A percentile compares a stretch with the other conserved stretches of the same genome.
Evolutionary conservation across 805 yeast genomes (phyloP).

Genomic region (Yamadazyma tumulicola): DNA sequence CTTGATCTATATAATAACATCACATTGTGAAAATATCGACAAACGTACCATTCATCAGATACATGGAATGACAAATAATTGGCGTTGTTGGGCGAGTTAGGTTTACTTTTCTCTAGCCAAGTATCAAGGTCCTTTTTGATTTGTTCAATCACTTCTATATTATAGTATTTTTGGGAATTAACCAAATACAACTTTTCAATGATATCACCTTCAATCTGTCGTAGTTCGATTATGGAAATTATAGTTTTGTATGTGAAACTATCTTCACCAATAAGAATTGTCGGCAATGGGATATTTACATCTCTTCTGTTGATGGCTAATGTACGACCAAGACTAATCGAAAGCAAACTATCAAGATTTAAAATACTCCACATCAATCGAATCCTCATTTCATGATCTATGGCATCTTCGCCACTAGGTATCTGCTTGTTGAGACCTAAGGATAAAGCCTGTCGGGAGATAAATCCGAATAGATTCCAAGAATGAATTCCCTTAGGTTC

Average conservation of each 20-base stretch:
- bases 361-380: conserved; percentile 51
- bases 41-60: conserved; percentile 31
- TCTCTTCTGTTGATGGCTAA: conserved; percentile 48
- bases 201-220: conserved; percentile 47
- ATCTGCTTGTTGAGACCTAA: conserved; percentile 45
- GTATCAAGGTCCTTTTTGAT: conserved; percentile 18
- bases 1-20: conserved; percentile 49
- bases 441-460: conserved; percentile 42
- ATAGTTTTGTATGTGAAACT: conserved; percentile 38
- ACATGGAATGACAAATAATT: conserved; percentile 26
- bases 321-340: conserved; percentile 48
- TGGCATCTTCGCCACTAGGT: conserved; percentile 9
- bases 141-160: conserved; percentile 1
- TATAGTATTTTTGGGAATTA: conserved; percentile 27
- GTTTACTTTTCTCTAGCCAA: conserved; percentile 25
- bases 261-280: conserved; percentile 38
- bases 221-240: conserved; percentile 38
- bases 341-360: conserved; percentile 45
- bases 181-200: conserved; percentile 45
- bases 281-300: conserved; percentile 44
- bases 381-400: conserved; percentile 38
- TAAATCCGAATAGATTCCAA: conserved; percentile 51
- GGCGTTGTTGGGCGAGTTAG: conserved; percentile 32
- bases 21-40: conserved; percentile 45
- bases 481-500: conserved; percentile 48